Evolutionary conservation across 495 filamentous ascomycete species (phyloP).

Genomic region (Bacidia rubella): DNA sequence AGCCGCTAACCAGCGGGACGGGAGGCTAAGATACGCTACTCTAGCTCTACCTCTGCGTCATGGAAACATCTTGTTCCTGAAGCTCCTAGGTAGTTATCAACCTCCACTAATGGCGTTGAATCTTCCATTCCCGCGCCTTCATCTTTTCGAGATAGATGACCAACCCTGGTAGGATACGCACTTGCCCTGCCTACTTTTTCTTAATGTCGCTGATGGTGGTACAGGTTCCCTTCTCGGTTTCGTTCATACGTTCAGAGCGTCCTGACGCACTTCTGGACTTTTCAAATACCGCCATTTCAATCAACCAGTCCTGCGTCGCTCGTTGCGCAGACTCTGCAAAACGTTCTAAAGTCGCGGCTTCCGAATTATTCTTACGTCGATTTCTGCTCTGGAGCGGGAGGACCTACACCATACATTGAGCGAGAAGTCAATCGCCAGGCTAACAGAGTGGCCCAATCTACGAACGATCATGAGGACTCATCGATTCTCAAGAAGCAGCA

Average conservation of each 20-base stretch:
- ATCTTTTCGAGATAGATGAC: conserved; percentile 27
- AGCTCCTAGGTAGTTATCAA: neutral
- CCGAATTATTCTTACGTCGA: conserved; percentile 49
- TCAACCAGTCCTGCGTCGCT: conserved; percentile 20
- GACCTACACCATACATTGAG: conserved; percentile 52
- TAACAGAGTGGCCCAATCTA: conserved; percentile 10
- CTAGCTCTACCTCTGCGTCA: neutral
- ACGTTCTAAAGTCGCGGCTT: conserved; percentile 26
- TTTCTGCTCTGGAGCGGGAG: conserved; percentile 62
- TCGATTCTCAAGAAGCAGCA: neutral
- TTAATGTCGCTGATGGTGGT: neutral
- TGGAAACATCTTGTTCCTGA: neutral
- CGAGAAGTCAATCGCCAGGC: conserved; percentile 33
- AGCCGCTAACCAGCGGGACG: too few species aligned
- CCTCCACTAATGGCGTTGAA: neutral
- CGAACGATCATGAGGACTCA: neutral
- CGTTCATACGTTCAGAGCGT: conserved; percentile 22
- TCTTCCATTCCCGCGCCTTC: conserved; percentile 20
- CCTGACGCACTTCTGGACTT: conserved; percentile 25
- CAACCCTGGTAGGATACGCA: conserved; percentile 20
- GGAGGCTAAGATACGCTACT: too few species aligned
- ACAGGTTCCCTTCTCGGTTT: conserved; percentile 21
- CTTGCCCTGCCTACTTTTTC: neutral
- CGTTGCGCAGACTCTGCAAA: conserved; percentile 26
- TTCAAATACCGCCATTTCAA: conserved; percentile 18